Evolutionary conservation across 2,329 filamentous ascomycete species (phyloP), one percentile per base, ranked within the genome.

Genomic region (Penicillium crustosum): DNA sequence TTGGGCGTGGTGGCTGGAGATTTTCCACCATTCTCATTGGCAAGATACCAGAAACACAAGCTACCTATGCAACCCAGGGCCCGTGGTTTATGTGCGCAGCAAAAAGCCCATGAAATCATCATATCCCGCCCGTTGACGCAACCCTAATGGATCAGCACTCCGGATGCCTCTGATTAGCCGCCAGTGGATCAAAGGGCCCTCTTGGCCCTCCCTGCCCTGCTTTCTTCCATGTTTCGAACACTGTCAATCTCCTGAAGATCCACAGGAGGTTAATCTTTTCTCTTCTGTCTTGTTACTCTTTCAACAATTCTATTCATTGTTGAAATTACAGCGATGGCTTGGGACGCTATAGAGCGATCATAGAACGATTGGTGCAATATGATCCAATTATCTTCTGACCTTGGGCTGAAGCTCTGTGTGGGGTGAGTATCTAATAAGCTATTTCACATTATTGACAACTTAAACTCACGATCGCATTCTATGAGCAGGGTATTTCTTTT

Each of bases 321-420:
- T 39, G 25, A 57, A 31, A 49, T 38, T 49, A 53, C 56, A 47
- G 56, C 55, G 19, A 67, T 67, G 64, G 61, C 43, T 49, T 55
- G n/a, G 23, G 29, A 53, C 44, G 44, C 38, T 29, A 12, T 42
- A 25, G 19, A 58, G n/a, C 48, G 49, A 41, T 23, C 9, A 43
- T 62, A 50, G 51, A 53, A 27, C 6, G 15, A 59, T 55, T 59
- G 54, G 58, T 55, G 59, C 57, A 62, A 56, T 38, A 73, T 73
- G 70, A 56, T 65, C 55, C 60, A 57, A 56, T 60, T 73, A 53
- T 66, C 70, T 44, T 59, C 65, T 42, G 72, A 74, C 52, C 66
- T 64, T 15, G 66, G 68, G 58, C 66, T 73, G 21, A 70, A 66
- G 64, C 65, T 70, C 61, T 68, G 65, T 56, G 56, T 74, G 60